Evolutionary conservation across 345 rosid genomes (phyloP).

Genomic region (Dipteronia dyeriana): DNA sequence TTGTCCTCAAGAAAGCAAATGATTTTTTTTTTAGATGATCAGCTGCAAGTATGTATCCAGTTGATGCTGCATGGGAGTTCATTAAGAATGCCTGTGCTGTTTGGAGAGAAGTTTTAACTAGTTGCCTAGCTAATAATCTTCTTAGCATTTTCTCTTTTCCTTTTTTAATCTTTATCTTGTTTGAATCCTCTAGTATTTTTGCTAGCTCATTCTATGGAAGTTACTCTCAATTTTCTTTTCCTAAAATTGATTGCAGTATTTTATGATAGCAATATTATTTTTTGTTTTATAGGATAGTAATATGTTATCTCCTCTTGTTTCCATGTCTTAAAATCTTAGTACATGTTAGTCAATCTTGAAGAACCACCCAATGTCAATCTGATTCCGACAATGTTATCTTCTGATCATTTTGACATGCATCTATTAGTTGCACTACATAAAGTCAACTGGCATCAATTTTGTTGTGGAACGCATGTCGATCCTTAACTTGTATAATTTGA

Average conservation of each 20-base stretch:
- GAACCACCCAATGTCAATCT: background rate
- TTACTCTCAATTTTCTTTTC: background rate
- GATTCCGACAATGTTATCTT: background rate
- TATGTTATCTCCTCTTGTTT: background rate
- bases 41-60: background rate
- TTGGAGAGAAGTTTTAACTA: background rate
- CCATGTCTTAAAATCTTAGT: background rate
- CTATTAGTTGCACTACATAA: background rate
- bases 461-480: background rate
- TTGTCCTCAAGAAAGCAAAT: background rate
- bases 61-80: no score
- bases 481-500: background rate
- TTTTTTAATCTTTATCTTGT: background rate
- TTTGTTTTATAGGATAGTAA: background rate
- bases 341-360: background rate
- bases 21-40: background rate
- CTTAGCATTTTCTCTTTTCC: background rate
- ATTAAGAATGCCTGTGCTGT: no score
- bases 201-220: background rate
- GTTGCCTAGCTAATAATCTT: background rate
- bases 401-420: conserved; percentile 2
- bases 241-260: background rate
- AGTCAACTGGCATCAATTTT: background rate
- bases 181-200: background rate
- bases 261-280: background rate